These are phyloP conservation scores for Fagopyrum esculentum DNA, from an alignment of 148 eudicot species.

Conservation along the genomic window DNA sequence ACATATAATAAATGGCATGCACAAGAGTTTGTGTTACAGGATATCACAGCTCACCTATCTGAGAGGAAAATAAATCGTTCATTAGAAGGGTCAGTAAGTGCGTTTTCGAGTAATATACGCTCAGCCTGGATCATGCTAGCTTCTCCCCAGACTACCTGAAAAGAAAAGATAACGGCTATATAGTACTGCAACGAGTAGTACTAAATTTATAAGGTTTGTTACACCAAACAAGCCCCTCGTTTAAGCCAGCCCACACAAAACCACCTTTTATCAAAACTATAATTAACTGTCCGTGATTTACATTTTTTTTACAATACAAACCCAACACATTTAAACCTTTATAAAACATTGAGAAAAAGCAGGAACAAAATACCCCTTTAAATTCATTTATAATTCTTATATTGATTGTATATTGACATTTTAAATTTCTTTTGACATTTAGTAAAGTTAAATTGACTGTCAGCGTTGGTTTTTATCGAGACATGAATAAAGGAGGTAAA, in stretches of 20 bases:
- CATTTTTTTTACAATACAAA: not conserved
- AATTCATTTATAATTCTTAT: not conserved
- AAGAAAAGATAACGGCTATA: slow-evolving; percentile 9
- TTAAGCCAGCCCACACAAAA: not conserved
- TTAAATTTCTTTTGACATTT: not conserved
- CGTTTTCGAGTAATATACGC: slow-evolving; percentile 58
- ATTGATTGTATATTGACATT: not conserved
- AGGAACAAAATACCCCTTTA: not conserved
- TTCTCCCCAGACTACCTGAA: slow-evolving; percentile 82
- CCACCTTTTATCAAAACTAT: not conserved
- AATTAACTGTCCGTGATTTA: not conserved
- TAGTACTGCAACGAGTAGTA: not conserved
- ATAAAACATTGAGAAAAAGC: not conserved
- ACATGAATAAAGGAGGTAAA: not conserved
- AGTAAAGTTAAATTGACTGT: not conserved
- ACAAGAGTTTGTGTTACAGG: not conserved
- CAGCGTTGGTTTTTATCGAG: not conserved
- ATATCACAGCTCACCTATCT: slow-evolving; percentile 50
- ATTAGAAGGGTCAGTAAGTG: slow-evolving; percentile 52
- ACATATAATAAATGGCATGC: not conserved
- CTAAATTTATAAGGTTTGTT: not conserved
- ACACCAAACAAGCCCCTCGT: not conserved
- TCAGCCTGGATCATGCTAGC: slow-evolving; percentile 82
- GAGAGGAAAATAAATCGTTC: slow-evolving; percentile 67
- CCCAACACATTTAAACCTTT: not conserved